phyloP scores from a whole-genome alignment of 1,284 basidiomycete species.

The Mycena citricolor region DNA sequence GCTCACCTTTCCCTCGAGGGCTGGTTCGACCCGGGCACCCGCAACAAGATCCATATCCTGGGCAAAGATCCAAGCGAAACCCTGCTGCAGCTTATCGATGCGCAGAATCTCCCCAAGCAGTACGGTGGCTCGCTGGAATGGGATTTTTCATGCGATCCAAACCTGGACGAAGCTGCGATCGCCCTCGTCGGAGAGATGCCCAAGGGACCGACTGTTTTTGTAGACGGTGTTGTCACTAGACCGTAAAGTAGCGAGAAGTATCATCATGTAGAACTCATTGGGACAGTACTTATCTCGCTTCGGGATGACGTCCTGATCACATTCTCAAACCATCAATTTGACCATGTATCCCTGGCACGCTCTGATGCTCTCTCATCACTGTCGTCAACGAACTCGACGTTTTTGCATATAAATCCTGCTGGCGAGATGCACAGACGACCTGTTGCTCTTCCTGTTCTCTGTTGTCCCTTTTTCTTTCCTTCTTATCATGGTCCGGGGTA shows the following conservation, averaged over 20 bases:
- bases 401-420: no score
- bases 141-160: conserved; percentile 62
- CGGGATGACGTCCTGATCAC: no score
- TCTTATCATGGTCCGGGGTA: no score
- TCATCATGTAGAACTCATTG: conserved; percentile 1
- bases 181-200: conserved; percentile 43
- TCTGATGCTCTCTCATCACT: no score
- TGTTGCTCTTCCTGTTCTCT: no score
- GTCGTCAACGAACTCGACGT: no score
- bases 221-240: conserved; percentile 38
- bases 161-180: conserved; percentile 48
- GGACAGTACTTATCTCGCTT: no score
- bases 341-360: no score
- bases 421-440: no score
- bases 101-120: conserved; percentile 52
- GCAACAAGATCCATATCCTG: conserved; percentile 68
- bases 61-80: conserved; percentile 53
- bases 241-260: conserved; percentile 10
- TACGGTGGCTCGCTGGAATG: conserved; percentile 74
- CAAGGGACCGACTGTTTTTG: conserved; percentile 52
- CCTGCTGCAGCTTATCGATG: conserved; percentile 53
- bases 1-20: conserved; percentile 32
- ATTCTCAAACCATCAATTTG: no score
- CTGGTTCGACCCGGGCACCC: conserved; percentile 77
- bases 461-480: no score